phyloP scores from a whole-genome alignment of 805 yeast genomes.

The Wickerhamomyces ciferrii region DNA sequence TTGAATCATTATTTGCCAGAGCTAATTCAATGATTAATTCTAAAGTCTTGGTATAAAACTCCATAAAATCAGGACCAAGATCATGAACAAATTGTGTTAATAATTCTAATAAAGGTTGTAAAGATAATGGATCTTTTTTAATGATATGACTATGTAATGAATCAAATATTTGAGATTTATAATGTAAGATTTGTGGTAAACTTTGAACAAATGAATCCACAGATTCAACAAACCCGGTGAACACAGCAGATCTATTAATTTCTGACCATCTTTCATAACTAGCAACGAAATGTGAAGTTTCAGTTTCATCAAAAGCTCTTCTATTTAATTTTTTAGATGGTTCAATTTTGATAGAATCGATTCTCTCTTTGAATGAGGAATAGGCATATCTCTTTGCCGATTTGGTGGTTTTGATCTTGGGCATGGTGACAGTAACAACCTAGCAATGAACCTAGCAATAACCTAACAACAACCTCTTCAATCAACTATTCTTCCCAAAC shows the following conservation, averaged over 20 bases:
- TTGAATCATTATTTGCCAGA: constrained; percentile 41
- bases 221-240: constrained; percentile 54
- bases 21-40: constrained; percentile 45
- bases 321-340: constrained; percentile 53
- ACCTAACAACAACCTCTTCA: no score
- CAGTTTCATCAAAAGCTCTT: constrained; percentile 66
- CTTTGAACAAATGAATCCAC: constrained; percentile 56
- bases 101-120: constrained; percentile 78
- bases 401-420: constrained; percentile 40
- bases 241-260: constrained; percentile 69
- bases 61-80: constrained; percentile 85
- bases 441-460: no score
- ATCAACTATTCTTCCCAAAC: no score
- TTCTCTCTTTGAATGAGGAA: constrained; percentile 76
- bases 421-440: constrained; percentile 2
- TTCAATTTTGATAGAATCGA: constrained; percentile 80
- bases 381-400: constrained; percentile 56
- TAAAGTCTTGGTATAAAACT: constrained; percentile 54
- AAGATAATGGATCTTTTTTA: constrained; percentile 59
- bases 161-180: constrained; percentile 57
- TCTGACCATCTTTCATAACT: constrained; percentile 86
- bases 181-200: constrained; percentile 75
- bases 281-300: constrained; percentile 72
- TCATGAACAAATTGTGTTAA: constrained; percentile 87
- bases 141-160: constrained; percentile 41